Evolutionary conservation across 345 rosid species (phyloP).

Genomic region (Boechera stricta): DNA sequence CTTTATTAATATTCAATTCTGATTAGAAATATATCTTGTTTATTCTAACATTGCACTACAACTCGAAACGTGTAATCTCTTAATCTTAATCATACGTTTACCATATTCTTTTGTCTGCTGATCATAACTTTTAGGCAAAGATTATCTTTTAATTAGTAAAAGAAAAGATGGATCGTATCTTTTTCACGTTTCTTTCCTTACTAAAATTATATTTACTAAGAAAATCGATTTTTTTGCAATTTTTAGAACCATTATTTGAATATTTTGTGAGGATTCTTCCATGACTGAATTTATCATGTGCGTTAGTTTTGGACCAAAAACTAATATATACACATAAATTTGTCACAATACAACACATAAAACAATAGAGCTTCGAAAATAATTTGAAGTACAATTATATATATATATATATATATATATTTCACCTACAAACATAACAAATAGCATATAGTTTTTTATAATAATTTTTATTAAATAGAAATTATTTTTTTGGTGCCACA

Average conservation of each 20-base stretch:
- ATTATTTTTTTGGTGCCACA: not conserved
- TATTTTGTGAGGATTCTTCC: not conserved
- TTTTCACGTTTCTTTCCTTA: constrained; percentile 32
- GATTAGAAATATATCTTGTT: constrained; percentile 16
- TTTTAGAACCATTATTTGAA: not conserved
- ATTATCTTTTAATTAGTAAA: constrained; percentile 14
- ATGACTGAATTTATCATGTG: not conserved
- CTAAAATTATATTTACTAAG: not conserved
- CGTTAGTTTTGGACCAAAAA: not conserved
- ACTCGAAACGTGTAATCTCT: constrained; percentile 44
- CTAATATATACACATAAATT: not conserved
- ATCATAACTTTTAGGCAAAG: constrained; percentile 39
- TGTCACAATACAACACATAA: not conserved
- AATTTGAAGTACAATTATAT: no score
- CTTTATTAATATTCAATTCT: constrained; percentile 25
- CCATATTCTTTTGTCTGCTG: constrained; percentile 37
- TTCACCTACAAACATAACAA: not conserved
- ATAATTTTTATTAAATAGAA: not conserved
- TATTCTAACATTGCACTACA: constrained; percentile 19
- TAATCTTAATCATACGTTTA: constrained; percentile 26
- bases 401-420: no score
- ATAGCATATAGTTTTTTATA: not conserved
- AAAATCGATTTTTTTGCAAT: not conserved
- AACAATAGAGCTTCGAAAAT: not conserved
- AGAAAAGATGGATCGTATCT: constrained; percentile 17